Conservation (phyloP, 2,329 filamentous ascomycete species). For the Xylariaceae sp. region DNA sequence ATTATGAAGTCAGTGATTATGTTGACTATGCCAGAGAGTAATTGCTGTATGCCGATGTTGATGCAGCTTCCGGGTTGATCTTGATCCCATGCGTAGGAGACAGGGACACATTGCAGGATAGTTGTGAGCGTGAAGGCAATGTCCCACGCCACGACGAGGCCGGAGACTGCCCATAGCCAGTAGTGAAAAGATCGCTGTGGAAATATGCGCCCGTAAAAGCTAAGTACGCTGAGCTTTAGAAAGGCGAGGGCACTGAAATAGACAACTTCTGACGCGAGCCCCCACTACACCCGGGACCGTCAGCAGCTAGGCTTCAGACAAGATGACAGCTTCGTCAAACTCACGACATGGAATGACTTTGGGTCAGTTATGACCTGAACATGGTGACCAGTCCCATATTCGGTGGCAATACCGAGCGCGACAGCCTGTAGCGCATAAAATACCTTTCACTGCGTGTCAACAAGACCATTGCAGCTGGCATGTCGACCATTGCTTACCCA, state of each 20-base stretch:
- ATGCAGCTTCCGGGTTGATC: slow-evolving; percentile 5
- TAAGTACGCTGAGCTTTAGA: slow-evolving; percentile 12
- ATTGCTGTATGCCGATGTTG: slow-evolving; percentile 5
- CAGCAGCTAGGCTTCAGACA: too few species aligned
- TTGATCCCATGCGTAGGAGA: slow-evolving; percentile 10
- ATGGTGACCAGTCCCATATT: not conserved
- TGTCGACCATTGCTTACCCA: not conserved
- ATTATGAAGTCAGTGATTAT: slow-evolving; percentile 5
- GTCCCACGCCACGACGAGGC: slow-evolving; percentile 10
- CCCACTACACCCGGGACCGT: too few species aligned
- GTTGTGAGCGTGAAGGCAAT: slow-evolving; percentile 11
- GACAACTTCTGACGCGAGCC: slow-evolving; percentile 1
- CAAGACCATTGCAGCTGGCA: not conserved
- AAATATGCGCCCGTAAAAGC: slow-evolving; percentile 6
- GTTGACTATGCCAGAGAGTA: slow-evolving; percentile 9
- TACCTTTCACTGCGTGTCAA: not conserved
- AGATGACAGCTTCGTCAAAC: too few species aligned
- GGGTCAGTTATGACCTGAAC: not conserved
- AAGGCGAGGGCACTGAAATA: slow-evolving; percentile 11
- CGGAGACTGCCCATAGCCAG: slow-evolving; percentile 5
- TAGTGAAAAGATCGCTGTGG: slow-evolving; percentile 10
- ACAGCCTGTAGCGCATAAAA: not conserved
- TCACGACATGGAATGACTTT: too few species aligned
- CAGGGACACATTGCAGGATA: slow-evolving; percentile 13
- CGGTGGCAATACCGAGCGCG: not conserved